Percentiles rank a stretch among this genome's conserved stretches.
Evolutionary conservation across 2,329 filamentous ascomycete species (phyloP).

Genomic region (Drechslerella dactyloides): DNA sequence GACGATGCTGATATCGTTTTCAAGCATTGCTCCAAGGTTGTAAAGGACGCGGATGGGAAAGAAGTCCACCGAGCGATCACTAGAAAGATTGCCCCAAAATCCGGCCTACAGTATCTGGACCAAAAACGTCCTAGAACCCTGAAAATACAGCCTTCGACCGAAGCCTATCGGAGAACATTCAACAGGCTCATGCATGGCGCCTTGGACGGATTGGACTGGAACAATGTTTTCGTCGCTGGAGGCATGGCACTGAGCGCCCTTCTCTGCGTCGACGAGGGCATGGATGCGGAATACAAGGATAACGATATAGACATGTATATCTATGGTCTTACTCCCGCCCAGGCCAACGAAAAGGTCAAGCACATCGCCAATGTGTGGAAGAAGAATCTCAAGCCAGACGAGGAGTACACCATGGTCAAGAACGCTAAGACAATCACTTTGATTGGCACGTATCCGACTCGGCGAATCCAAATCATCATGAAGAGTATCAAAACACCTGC

Average conservation of each 20-base stretch:
- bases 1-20: constrained; percentile 49
- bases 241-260: constrained; percentile 55
- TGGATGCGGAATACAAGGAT: constrained; percentile 41
- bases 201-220: constrained; percentile 55
- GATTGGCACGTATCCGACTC: constrained; percentile 53
- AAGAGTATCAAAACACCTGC: constrained; percentile 53
- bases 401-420: constrained; percentile 53
- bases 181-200: constrained; percentile 53
- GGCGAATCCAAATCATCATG: constrained; percentile 55
- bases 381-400: constrained; percentile 50
- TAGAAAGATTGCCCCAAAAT: constrained; percentile 47
- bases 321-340: constrained; percentile 53
- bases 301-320: constrained; percentile 56
- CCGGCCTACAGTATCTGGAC: constrained; percentile 52
- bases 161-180: constrained; percentile 53
- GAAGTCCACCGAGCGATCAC: constrained; percentile 33
- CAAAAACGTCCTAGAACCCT: constrained; percentile 51
- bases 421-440: constrained; percentile 55
- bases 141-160: constrained; percentile 51
- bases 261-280: constrained; percentile 52
- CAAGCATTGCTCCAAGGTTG: constrained; percentile 31
- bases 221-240: constrained; percentile 55
- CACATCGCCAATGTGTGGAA: constrained; percentile 55
- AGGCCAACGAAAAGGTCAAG: constrained; percentile 55
- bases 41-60: constrained; percentile 28